phyloP scores from a whole-genome alignment of 352 stramenopile species.

The Phytopythium sindhum region DNA sequence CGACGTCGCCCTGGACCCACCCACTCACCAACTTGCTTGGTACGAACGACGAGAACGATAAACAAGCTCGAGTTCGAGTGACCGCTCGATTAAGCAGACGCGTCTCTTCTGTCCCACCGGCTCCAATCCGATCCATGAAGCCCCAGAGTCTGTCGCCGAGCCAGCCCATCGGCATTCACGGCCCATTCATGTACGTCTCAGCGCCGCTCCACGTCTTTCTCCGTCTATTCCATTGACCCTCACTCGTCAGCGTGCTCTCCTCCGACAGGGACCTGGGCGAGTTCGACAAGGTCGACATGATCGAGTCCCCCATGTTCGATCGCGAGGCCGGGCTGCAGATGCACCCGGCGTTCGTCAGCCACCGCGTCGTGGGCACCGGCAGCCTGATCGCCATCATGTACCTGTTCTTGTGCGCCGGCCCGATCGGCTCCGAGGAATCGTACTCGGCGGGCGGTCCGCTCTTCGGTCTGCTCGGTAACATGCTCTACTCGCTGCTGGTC shows the following conservation, averaged over 20 bases:
- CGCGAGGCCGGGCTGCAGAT: neutral
- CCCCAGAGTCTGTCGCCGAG: slow-evolving; percentile 1
- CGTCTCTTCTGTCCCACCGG: neutral
- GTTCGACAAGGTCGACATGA: slow-evolving; percentile 32
- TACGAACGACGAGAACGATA: slow-evolving; percentile 1
- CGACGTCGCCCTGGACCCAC: neutral
- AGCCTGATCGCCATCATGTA: slow-evolving; percentile 33
- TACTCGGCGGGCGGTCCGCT: slow-evolving; percentile 37
- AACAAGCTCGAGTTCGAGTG: neutral
- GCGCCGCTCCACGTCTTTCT: neutral
- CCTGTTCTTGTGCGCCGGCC: slow-evolving; percentile 31
- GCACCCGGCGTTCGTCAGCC: slow-evolving; percentile 14
- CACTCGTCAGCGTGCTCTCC: slow-evolving; percentile 3
- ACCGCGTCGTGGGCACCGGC: slow-evolving; percentile 24
- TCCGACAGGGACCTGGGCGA: slow-evolving; percentile 19
- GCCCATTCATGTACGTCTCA: slow-evolving; percentile 5
- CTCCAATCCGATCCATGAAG: neutral
- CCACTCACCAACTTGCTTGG: slow-evolving; percentile 10
- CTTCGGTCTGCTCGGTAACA: slow-evolving; percentile 73
- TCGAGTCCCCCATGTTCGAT: slow-evolving; percentile 28
- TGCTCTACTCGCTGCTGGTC: slow-evolving; percentile 87
- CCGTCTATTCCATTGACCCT: slow-evolving; percentile 2
- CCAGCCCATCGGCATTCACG: slow-evolving; percentile 1
- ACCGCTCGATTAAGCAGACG: neutral
- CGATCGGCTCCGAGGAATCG: slow-evolving; percentile 28